These are phyloP conservation scores for Arthrobotrys musiformis DNA, from an alignment of 2,329 filamentous ascomycete species.

Conservation along the genomic window DNA sequence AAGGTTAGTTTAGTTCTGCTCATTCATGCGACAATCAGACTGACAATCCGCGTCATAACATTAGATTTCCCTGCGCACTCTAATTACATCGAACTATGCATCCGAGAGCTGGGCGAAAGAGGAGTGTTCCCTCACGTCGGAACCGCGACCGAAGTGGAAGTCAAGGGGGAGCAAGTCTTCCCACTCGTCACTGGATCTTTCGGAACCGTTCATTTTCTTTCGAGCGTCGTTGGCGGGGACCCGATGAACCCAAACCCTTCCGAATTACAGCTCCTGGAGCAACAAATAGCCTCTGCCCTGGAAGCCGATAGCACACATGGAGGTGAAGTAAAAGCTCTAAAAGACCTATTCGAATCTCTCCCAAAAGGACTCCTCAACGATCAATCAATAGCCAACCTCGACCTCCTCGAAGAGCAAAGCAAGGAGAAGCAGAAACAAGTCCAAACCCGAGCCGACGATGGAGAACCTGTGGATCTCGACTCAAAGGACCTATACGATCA, in stretches of 20 bases:
- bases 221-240: conserved; percentile 75
- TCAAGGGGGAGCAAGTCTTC: conserved; percentile 77
- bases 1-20: conserved; percentile 66
- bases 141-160: conserved; percentile 73
- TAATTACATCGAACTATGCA: conserved; percentile 87
- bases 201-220: conserved; percentile 83
- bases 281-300: conserved; percentile 91
- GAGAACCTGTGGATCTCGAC: conserved; percentile 80
- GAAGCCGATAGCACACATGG: conserved; percentile 77
- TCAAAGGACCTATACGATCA: conserved; percentile 81
- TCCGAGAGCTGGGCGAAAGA: conserved; percentile 84
- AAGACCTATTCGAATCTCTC: conserved; percentile 82
- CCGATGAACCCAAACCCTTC: conserved; percentile 91
- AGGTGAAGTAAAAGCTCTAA: conserved; percentile 84
- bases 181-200: conserved; percentile 86
- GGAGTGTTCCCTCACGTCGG: conserved; percentile 90
- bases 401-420: conserved; percentile 78
- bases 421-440: conserved; percentile 66
- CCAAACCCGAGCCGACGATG: conserved; percentile 69
- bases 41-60: conserved; percentile 5
- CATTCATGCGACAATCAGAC: background rate
- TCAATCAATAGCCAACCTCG: conserved; percentile 77
- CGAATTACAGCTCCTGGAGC: conserved; percentile 86
- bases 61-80: conserved; percentile 89
- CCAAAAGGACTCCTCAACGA: conserved; percentile 80